Conservation (phyloP, 768 basidiomycete genomes). For the Phanerodontia chrysosporium region DNA sequence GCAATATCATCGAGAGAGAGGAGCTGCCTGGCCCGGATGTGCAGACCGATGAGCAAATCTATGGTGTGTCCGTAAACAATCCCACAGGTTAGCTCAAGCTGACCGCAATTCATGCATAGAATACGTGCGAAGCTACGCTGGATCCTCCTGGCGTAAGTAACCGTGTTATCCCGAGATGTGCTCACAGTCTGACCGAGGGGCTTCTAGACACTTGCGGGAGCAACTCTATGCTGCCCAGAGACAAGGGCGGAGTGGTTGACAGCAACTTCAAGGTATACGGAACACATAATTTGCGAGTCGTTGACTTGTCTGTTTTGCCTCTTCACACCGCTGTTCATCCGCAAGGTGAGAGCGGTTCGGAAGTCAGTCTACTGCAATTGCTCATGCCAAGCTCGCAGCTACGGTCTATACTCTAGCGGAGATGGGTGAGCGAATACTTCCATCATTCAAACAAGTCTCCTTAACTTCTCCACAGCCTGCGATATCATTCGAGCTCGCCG, state of each 20-base stretch:
- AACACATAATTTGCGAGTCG: conserved; percentile 43
- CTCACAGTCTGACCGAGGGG: no score
- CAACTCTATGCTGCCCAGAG: conserved; percentile 32
- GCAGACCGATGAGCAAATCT: conserved; percentile 18
- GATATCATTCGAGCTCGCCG: not conserved
- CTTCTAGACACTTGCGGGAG: not conserved
- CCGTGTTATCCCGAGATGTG: no score
- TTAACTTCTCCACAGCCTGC: not conserved
- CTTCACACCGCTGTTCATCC: not conserved
- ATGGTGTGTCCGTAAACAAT: not conserved
- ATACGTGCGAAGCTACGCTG: not conserved
- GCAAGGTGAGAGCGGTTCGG: not conserved
- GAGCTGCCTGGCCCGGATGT: conserved; percentile 24
- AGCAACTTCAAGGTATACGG: conserved; percentile 25
- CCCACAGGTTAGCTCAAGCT: no score
- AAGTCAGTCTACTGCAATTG: not conserved
- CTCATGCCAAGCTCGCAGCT: no score
- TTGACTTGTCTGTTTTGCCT: conserved; percentile 34
- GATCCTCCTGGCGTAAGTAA: not conserved
- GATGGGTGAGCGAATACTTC: not conserved
- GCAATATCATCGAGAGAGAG: conserved; percentile 15
- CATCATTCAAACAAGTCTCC: not conserved
- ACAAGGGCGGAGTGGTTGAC: conserved; percentile 35
- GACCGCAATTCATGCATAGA: not conserved
- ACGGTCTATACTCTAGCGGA: not conserved